Conservation (phyloP, 257 asterid genomes). For the Jaltomata sinuosa region DNA sequence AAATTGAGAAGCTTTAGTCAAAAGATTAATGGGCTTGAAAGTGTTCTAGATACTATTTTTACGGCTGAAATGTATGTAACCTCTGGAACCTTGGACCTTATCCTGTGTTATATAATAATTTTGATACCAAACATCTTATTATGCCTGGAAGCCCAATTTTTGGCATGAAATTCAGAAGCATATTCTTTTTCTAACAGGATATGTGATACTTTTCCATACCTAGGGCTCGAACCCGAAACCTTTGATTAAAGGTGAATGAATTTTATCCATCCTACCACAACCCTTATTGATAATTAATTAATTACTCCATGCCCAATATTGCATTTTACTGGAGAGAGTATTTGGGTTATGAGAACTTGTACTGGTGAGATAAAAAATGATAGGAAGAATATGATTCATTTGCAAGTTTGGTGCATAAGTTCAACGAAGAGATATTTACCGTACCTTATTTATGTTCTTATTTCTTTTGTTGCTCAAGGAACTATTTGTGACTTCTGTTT, state of each 20-base stretch:
- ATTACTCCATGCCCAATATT: background rate
- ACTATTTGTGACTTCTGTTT: background rate
- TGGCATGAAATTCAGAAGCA: background rate
- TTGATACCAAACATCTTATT: background rate
- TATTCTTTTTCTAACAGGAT: background rate
- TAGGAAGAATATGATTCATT: background rate
- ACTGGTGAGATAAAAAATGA: background rate
- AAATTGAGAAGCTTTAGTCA: background rate
- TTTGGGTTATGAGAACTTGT: background rate
- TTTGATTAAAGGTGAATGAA: background rate
- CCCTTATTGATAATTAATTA: background rate
- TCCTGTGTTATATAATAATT: background rate
- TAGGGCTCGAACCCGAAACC: background rate
- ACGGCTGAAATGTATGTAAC: background rate
- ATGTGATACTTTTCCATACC: background rate
- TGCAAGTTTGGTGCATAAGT: background rate
- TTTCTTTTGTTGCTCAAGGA: background rate
- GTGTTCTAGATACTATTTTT: background rate
- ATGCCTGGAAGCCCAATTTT: background rate
- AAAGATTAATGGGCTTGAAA: background rate
- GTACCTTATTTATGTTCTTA: background rate
- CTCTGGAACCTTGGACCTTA: background rate
- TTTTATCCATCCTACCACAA: background rate
- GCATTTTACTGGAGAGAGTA: background rate
- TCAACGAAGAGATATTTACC: background rate